Conservation (phyloP, 1,284 basidiomycete genomes). For the Malassezia restricta region DNA sequence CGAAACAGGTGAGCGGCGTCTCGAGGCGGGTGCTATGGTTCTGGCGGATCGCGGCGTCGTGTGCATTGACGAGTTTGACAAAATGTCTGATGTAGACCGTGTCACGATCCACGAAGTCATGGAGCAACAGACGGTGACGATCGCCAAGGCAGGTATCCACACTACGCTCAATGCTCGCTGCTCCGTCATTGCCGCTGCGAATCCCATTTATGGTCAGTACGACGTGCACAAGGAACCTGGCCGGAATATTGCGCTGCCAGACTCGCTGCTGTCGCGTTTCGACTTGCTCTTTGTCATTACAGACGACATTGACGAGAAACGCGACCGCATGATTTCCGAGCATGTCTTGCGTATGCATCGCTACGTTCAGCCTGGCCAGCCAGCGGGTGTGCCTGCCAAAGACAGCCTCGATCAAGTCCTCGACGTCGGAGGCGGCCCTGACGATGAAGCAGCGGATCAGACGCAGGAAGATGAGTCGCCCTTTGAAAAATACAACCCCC, state of each 20-base stretch:
- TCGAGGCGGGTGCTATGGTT: constrained; percentile 99
- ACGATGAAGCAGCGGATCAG: neutral
- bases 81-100: constrained; percentile 96
- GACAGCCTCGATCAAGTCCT: constrained; percentile 62
- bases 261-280: constrained; percentile 96
- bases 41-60: constrained; percentile 98
- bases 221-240: constrained; percentile 99
- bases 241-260: constrained; percentile 94
- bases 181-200: constrained; percentile 93
- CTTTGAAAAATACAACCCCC: constrained; percentile 86
- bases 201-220: constrained; percentile 98
- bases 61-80: constrained; percentile 99
- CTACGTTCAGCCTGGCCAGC: constrained; percentile 86
- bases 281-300: constrained; percentile 96
- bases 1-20: constrained; percentile 81
- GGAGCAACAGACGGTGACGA: constrained; percentile 94
- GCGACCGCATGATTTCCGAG: constrained; percentile 89
- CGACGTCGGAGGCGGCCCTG: constrained; percentile 27
- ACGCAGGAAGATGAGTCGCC: constrained; percentile 26
- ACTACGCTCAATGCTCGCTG: constrained; percentile 95
- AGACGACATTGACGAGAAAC: constrained; percentile 88
- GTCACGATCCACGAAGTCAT: constrained; percentile 99
- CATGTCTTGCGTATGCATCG: constrained; percentile 96
- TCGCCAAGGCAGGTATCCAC: constrained; percentile 97
- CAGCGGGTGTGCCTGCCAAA: constrained; percentile 68